Conservation (phyloP, 208 protist species). For the Trichomonas vaginalis region DNA sequence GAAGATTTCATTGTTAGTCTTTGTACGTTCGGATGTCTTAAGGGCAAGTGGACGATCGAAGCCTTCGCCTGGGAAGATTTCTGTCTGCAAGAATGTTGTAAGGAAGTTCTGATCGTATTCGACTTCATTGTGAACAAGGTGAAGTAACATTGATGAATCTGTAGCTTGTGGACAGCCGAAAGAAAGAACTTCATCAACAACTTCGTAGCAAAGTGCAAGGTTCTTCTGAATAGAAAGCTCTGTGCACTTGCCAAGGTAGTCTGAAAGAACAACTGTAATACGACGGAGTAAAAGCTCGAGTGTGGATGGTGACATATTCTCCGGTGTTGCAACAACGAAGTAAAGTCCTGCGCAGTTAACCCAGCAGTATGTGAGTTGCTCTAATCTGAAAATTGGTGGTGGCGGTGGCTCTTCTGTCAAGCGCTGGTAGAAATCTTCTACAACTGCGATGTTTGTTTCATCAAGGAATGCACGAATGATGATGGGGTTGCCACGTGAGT, state of each 20-base stretch:
- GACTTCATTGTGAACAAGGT: conserved; percentile 7
- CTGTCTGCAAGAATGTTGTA: background rate
- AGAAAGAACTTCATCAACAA: conserved; percentile 12
- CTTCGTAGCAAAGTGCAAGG: background rate
- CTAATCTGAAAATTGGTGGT: background rate
- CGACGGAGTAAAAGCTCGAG: background rate
- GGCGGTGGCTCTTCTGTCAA: background rate
- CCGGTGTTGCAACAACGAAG: background rate
- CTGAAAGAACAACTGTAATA: background rate
- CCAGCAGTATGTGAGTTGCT: background rate
- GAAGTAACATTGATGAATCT: conserved; percentile 2
- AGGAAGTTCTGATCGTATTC: background rate
- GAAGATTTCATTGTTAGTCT: background rate
- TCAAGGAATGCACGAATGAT: background rate
- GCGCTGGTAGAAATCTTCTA: background rate
- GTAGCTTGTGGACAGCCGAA: conserved; percentile 10
- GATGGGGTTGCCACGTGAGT: background rate
- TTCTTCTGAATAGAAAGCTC: conserved; percentile 1
- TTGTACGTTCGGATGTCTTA: background rate
- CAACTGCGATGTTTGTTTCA: background rate
- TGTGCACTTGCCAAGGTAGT: background rate
- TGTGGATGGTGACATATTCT: background rate
- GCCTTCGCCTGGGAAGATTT: background rate
- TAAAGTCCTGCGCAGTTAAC: background rate
- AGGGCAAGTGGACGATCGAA: background rate